Base-by-base conservation (phyloP, 257 asterid species). In the Solanum rostratum region DNA sequence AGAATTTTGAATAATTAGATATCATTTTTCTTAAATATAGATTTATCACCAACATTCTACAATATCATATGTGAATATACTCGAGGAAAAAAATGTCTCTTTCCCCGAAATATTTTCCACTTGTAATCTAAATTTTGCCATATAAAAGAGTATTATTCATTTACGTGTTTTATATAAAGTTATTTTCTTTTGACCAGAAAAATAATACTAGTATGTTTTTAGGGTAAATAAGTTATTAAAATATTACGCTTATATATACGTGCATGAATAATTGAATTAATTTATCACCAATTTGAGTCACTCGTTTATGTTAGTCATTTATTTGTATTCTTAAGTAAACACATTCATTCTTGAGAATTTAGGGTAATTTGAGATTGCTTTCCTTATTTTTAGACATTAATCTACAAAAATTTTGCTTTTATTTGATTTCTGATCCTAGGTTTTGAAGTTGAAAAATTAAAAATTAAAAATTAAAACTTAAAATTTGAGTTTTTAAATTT, bases 301-400 rank as follows among this genome's bases (percentile, higher is more conserved):
- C 2, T n/a, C 6, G 27, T 12, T 6, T 1, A 8, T 37, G 13
- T 0, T 3, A 0, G 18, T 37, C 1, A 10, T 68, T 69, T 18
- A 37, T 39, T 69, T 18, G 3, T 8, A 19, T 37, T 19, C 50
- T 37, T 19, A 18, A 69, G 3, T 69, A 37, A 37, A 69, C 9
- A 5, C 0, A 18, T 39, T 9, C 0, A 10, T 19, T 37, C 29
- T 68, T 0, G 50, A 33, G 16, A 27, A 1, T 18, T 69, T 69
- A 4, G 16, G 29, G 29, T 19, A 5, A 69, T 19, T 37, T 37
- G 4, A 37, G 1, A 4, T 19, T 33, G 12, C 12, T 19, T 69
- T 69, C 2, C 18, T 69, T 37, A 3, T 37, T 69, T 69, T 19
- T 69, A 15, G 16, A 9, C 5, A 19, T 37, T 14, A 7, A 65